Base-by-base conservation (phyloP, 2,329 filamentous ascomycete genomes). In the Fonsecaea pedrosoi region DNA sequence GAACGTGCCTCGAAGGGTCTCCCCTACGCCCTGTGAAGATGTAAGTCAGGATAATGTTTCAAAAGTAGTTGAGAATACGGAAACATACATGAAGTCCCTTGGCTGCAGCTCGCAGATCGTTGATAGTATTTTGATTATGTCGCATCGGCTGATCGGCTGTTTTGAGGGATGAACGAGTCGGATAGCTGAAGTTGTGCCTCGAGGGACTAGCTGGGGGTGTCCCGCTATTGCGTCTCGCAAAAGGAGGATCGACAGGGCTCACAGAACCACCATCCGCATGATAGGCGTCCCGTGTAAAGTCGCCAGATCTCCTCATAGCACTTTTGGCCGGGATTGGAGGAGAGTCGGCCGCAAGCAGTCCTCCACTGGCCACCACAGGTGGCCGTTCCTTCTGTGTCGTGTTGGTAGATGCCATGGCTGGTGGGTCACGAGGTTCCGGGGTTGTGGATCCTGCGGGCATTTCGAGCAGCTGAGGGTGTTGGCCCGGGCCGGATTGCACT, bases 131-230 rank as follows among this genome's bases (percentile, higher is more conserved):
- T 38, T 61, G 64, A 54, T 71, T 71, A 15, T 71, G 67, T 21
- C 60, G 54, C 54, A 64, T 53, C 9, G 68, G 65, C 45, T 71
- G 70, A 30, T 70, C 65, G 15, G 68, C 57, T 32, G 65, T 69
- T 45, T 50, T 54, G 12, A 69, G 34, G 5, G 67, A 67, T 12
- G 65, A 65, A n/a, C 68, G 71, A 57, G 48, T 65, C 0, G 71
- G 71, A 50, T 73, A 73, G 59, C 71, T 73, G 68, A 68, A 73
- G 56, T 71, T 73, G 30, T 64, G 64, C 32, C 67, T 37, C n/a
- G 68, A 65, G 10, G 69, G 68, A 30, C 68, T 70, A 10, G 55
- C 59, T 1, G 68, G 57, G 35, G 66, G 65, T 50, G 56, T 65
- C 9, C 62, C 58, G 13, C 66, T 66, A 30, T 69, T 59, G 30